Conservation (phyloP, 129 eudicot species). For the Logfia minima region DNA sequence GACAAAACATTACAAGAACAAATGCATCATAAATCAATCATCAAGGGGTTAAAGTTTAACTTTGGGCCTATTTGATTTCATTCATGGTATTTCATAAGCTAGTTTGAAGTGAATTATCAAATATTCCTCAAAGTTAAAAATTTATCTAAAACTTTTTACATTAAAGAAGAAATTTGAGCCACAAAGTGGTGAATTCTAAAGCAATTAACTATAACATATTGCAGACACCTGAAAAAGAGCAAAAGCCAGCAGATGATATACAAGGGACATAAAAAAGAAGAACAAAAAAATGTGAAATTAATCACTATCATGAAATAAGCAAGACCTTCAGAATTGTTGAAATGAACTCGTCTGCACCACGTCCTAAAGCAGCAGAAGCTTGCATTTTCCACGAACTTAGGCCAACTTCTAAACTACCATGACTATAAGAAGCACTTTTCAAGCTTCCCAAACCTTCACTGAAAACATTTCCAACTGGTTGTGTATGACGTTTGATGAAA, state of each 20-base stretch:
- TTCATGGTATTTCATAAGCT: conserved; percentile 1
- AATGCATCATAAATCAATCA: conserved; percentile 6
- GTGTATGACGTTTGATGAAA: not conserved
- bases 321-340: conserved; percentile 65
- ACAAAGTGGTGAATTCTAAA: not conserved
- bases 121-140: not conserved
- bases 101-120: not conserved
- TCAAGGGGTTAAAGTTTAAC: not conserved
- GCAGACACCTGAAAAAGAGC: not conserved
- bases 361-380: conserved; percentile 62
- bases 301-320: not conserved
- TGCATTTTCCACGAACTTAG: conserved; percentile 77
- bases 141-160: not conserved
- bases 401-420: conserved; percentile 60
- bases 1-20: not conserved
- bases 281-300: conserved; percentile 8
- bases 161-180: conserved; percentile 2
- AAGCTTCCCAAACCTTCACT: conserved; percentile 57
- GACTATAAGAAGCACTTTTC: conserved; percentile 35
- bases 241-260: not conserved
- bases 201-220: not conserved
- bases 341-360: conserved; percentile 66
- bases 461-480: conserved; percentile 26
- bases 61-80: not conserved
- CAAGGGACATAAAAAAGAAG: not conserved